Evolutionary conservation across 257 asterid species (phyloP).

Genomic region (Solanum neorickii): DNA sequence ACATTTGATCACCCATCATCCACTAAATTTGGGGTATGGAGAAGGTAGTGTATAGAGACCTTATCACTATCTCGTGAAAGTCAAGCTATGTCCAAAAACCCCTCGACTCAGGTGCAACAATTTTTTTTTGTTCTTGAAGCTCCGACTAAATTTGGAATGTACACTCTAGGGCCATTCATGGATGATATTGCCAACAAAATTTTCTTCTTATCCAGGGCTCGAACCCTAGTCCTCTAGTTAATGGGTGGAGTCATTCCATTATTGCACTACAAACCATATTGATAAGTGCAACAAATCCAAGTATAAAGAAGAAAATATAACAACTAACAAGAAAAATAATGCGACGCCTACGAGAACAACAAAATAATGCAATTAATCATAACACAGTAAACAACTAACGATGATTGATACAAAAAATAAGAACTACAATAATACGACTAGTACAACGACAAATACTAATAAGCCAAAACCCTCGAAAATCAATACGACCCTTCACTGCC

Average conservation of each 20-base stretch:
- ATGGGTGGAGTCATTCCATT: background rate
- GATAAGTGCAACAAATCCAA: background rate
- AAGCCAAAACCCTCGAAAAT: background rate
- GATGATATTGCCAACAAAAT: background rate
- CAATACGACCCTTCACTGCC: background rate
- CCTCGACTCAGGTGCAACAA: background rate
- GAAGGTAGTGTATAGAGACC: background rate
- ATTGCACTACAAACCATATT: background rate
- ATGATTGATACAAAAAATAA: background rate
- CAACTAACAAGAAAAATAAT: background rate
- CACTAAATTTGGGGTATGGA: background rate
- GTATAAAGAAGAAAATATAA: background rate
- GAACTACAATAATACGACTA: background rate
- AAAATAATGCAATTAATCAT: background rate
- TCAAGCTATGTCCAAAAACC: background rate
- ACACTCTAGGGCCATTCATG: background rate
- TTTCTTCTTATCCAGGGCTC: background rate
- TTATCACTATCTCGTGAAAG: background rate
- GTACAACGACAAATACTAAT: background rate
- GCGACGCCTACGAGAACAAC: background rate
- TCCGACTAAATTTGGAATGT: background rate
- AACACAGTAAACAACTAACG: background rate
- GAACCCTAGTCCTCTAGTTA: background rate
- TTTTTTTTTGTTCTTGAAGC: too few species aligned
- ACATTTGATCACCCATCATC: background rate